Percentiles rank a stretch among this genome's conserved stretches.
These are phyloP conservation scores for Termitomyces titanicus DNA, from an alignment of 768 basidiomycete species.

Conservation along the genomic window DNA sequence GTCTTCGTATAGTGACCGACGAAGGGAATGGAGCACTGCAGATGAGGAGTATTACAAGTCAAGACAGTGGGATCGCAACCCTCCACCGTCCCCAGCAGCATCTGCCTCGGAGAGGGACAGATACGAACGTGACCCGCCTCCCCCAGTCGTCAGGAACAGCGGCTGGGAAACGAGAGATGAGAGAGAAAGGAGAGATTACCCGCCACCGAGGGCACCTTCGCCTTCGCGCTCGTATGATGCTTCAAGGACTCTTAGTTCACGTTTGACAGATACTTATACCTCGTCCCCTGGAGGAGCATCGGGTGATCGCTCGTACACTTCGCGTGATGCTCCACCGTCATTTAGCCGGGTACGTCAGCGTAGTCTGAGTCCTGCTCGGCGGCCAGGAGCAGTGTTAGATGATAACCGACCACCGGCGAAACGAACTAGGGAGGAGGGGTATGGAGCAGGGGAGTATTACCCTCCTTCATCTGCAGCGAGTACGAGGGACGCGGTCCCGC, in stretches of 20 bases:
- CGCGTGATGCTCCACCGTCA: slow-evolving; percentile 9
- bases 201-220: slow-evolving; percentile 15
- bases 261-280: slow-evolving; percentile 16
- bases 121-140: slow-evolving; percentile 30
- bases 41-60: slow-evolving; percentile 39
- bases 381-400: slow-evolving; percentile 26
- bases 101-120: slow-evolving; percentile 29
- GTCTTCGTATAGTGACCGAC: slow-evolving; percentile 18
- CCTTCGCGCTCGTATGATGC: slow-evolving; percentile 16
- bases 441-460: slow-evolving; percentile 27
- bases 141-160: slow-evolving; percentile 15
- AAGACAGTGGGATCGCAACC: slow-evolving; percentile 32
- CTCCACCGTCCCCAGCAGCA: slow-evolving; percentile 16
- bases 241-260: slow-evolving; percentile 13
- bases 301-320: slow-evolving; percentile 14
- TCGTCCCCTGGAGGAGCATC: slow-evolving; percentile 1
- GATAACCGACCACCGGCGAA: slow-evolving; percentile 44
- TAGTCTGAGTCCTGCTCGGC: slow-evolving; percentile 39
- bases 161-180: slow-evolving; percentile 43
- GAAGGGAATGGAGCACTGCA: slow-evolving; percentile 24
- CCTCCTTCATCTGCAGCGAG: slow-evolving; percentile 18
- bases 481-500: slow-evolving; percentile 11
- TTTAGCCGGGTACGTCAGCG: slow-evolving; percentile 42
- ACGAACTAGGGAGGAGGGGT: slow-evolving; percentile 40
- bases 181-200: slow-evolving; percentile 28